A percentile compares a stretch with the other conserved stretches of the same genome.
Evolutionary conservation across 345 rosid genomes (phyloP).

Genomic region (Pugionium cornutum): DNA sequence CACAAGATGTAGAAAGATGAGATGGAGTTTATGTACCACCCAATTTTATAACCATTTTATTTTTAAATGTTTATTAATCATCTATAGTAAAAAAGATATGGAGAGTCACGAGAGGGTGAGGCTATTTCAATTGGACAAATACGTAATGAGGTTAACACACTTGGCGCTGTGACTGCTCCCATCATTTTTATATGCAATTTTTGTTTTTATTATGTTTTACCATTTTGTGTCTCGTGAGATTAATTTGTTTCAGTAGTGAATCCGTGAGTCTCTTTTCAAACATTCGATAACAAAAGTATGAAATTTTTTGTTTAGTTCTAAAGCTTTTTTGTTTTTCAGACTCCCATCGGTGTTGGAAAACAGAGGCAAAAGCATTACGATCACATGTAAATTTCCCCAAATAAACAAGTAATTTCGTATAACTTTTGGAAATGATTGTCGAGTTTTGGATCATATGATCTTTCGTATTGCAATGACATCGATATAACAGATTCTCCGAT

Average conservation of each 20-base stretch:
- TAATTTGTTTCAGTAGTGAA: constrained; percentile 28
- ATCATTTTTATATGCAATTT: too few species aligned
- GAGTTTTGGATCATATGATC: too few species aligned
- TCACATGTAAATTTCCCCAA: neutral
- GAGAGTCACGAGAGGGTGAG: constrained; percentile 37
- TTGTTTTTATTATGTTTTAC: neutral
- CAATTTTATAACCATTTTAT: constrained; percentile 16
- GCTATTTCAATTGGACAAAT: constrained; percentile 32
- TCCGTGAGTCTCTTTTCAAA: constrained; percentile 19
- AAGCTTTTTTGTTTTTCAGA: neutral
- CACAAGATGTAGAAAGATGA: constrained; percentile 40
- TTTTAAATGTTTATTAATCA: too few species aligned
- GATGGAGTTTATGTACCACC: constrained; percentile 44
- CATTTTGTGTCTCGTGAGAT: constrained; percentile 30
- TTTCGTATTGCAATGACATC: too few species aligned
- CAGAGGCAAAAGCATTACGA: neutral
- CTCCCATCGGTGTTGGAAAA: neutral
- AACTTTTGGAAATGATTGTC: too few species aligned
- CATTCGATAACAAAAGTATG: neutral
- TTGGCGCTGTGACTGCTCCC: constrained; percentile 13
- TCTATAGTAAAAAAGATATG: neutral
- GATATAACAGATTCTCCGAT: too few species aligned
- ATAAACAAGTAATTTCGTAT: too few species aligned
- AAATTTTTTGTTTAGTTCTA: neutral
- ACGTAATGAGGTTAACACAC: constrained; percentile 16